phyloP scores from a whole-genome alignment of 1,139 yeast species.

The Suhomyces ambrosiae region DNA sequence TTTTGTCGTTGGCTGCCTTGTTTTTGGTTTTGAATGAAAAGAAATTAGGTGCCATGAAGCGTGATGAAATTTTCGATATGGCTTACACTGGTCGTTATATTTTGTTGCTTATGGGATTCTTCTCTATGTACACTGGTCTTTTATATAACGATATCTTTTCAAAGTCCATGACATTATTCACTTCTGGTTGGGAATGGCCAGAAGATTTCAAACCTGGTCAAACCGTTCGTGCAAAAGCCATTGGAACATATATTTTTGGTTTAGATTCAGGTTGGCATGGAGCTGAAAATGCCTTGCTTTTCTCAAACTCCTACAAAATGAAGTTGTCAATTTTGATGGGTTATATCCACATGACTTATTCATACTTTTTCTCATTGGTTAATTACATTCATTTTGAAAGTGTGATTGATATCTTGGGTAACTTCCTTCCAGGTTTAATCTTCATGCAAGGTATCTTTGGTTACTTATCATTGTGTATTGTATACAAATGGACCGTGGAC shows the following conservation, averaged over 20 bases:
- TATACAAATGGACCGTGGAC: slow-evolving; percentile 78
- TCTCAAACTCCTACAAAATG: slow-evolving; percentile 82
- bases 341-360: slow-evolving; percentile 74
- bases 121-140: slow-evolving; percentile 79
- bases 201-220: slow-evolving; percentile 64
- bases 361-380: slow-evolving; percentile 67
- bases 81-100: slow-evolving; percentile 78
- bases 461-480: slow-evolving; percentile 67
- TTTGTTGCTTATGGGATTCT: slow-evolving; percentile 70
- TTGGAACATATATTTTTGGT: slow-evolving; percentile 68
- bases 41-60: slow-evolving; percentile 57
- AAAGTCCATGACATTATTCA: slow-evolving; percentile 70
- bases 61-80: slow-evolving; percentile 83
- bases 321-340: slow-evolving; percentile 81
- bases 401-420: slow-evolving; percentile 68
- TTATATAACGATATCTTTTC: slow-evolving; percentile 78
- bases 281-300: slow-evolving; percentile 70
- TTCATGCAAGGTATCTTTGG: slow-evolving; percentile 88
- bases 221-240: slow-evolving; percentile 52
- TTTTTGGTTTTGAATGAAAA: slow-evolving; percentile 63
- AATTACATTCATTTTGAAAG: slow-evolving; percentile 63
- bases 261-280: slow-evolving; percentile 84
- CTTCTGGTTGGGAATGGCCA: slow-evolving; percentile 75
- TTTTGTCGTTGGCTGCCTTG: slow-evolving; percentile 61
- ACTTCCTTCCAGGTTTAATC: slow-evolving; percentile 74